These are phyloP conservation scores for Zea luxurians DNA, from an alignment of 176 grass and related monocot species.

Conservation along the genomic window DNA sequence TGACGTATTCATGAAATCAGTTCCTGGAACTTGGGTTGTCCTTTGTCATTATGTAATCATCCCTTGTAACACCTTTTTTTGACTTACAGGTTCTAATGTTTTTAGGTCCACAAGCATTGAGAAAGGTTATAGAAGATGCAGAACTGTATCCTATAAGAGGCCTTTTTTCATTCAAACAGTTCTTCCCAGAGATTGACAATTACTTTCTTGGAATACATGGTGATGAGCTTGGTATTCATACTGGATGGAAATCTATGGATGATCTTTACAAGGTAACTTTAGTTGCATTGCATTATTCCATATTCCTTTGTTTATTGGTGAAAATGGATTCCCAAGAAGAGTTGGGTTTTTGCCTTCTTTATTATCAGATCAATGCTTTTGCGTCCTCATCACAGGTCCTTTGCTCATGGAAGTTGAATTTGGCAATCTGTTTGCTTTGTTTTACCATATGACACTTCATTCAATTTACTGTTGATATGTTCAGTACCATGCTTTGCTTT, in stretches of 20 bases:
- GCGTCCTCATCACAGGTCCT: not conserved
- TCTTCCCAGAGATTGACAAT: conserved; percentile 73
- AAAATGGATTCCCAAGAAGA: conserved; percentile 13
- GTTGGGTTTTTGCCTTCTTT: conserved; percentile 2
- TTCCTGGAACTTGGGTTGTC: conserved; percentile 9
- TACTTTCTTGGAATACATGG: conserved; percentile 72
- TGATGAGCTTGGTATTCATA: conserved; percentile 62
- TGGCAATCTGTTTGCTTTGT: not conserved
- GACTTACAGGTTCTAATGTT: conserved; percentile 80
- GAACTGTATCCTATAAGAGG: conserved; percentile 95
- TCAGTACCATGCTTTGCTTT: not conserved
- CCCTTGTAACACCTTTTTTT: conserved; percentile 29
- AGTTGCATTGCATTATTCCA: not conserved
- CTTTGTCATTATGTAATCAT: not conserved
- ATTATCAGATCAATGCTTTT: conserved; percentile 16
- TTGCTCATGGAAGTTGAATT: conserved; percentile 21
- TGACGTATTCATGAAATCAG: not conserved
- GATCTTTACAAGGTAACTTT: conserved; percentile 74
- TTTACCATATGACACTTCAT: not conserved
- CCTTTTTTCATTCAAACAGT: conserved; percentile 77
- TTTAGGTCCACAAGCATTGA: conserved; percentile 76
- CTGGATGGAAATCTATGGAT: conserved; percentile 88
- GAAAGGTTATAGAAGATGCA: conserved; percentile 68
- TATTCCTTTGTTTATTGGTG: not conserved
- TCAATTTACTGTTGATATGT: conserved; percentile 10